phyloP scores from a whole-genome alignment of 2,329 filamentous ascomycete species.

The Gnomoniopsis smithogilvyi region DNA sequence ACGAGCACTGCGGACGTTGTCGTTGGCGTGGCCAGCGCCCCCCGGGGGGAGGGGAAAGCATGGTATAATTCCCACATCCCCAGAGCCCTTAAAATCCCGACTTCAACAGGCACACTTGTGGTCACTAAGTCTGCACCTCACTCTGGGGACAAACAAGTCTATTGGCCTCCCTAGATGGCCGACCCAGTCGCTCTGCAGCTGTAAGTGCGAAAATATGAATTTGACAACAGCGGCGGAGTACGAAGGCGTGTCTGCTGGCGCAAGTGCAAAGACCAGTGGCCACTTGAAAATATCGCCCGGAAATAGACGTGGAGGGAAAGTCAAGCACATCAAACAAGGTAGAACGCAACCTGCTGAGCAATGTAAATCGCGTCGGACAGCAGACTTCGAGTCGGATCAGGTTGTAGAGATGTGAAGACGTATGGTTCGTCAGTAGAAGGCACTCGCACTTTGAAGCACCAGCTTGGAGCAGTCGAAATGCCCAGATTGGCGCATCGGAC shows the following conservation, averaged over 20 bases:
- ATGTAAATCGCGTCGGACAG: no score
- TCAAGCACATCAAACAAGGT: no score
- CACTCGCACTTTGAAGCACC: no score
- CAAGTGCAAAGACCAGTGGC: neutral
- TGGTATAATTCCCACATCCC: neutral
- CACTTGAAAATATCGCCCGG: neutral
- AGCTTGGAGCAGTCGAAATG: neutral
- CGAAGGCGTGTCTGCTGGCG: neutral
- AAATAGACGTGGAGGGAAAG: neutral
- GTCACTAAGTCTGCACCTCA: neutral
- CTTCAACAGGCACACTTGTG: neutral
- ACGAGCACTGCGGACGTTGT: neutral
- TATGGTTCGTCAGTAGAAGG: no score
- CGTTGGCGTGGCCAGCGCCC: neutral
- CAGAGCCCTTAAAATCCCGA: no score
- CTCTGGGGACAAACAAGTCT: neutral
- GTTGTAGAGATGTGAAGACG: no score
- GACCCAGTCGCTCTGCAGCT: neutral
- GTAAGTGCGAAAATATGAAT: neutral
- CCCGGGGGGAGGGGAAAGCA: no score
- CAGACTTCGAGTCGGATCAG: no score
- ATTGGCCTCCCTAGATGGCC: neutral
- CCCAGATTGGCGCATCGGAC: neutral
- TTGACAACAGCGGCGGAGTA: neutral
- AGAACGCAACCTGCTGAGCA: no score